phyloP scores from a whole-genome alignment of 345 rosid species.

The Carallia pectinifolia region DNA sequence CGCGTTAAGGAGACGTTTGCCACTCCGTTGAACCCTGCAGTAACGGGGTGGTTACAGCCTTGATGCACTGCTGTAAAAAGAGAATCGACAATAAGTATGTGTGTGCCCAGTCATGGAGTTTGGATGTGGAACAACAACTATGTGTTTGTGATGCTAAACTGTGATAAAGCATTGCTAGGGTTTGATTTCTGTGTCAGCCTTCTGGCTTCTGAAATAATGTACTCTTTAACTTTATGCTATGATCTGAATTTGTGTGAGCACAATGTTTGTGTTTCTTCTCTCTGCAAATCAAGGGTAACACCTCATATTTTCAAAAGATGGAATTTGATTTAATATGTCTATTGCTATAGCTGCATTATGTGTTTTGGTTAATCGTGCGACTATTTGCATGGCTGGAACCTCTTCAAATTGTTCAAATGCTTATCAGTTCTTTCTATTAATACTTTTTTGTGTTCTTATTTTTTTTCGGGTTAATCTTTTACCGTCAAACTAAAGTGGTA shows the following conservation, averaged over 20 bases:
- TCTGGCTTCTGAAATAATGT: not conserved
- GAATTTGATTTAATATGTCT: no score
- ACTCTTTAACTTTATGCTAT: conserved; percentile 4
- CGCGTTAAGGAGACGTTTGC: conserved; percentile 1
- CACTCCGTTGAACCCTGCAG: conserved; percentile 11
- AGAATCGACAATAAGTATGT: conserved; percentile 4
- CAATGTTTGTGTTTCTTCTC: not conserved
- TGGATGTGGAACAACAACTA: not conserved
- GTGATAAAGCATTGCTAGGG: conserved; percentile 4
- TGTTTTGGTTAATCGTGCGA: no score
- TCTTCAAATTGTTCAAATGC: no score
- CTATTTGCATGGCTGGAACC: no score
- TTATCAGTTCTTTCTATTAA: no score
- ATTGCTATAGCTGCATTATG: no score
- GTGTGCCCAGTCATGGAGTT: not conserved
- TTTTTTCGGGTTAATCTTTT: no score
- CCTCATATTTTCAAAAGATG: no score
- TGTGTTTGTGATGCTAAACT: conserved; percentile 8
- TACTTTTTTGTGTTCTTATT: no score
- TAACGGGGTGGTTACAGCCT: conserved; percentile 15
- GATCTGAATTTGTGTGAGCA: not conserved
- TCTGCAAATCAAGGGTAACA: no score
- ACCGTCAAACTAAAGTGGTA: no score
- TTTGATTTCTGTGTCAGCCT: not conserved
- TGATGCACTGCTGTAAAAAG: conserved; percentile 20